phyloP scores from a whole-genome alignment of 306 rosid genomes.

The Quercus aquifolioides region DNA sequence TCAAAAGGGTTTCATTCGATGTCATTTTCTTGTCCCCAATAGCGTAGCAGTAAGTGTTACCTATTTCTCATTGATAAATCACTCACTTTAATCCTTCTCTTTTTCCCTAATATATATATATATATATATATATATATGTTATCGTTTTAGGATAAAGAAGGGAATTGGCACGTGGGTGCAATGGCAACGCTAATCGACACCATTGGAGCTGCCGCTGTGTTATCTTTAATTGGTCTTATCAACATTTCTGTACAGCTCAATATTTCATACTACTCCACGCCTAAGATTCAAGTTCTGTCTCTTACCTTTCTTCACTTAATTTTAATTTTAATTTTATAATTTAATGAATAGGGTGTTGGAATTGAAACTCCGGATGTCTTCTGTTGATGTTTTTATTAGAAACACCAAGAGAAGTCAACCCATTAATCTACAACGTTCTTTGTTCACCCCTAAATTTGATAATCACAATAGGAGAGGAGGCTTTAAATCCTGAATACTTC shows the following conservation, averaged over 20 bases:
- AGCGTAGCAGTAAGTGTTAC: conserved; percentile 7
- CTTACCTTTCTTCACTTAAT: background rate
- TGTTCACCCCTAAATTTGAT: too few species aligned
- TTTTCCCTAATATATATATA: too few species aligned
- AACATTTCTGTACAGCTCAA: conserved; percentile 26
- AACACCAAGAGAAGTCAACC: too few species aligned
- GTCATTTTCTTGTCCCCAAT: conserved; percentile 14
- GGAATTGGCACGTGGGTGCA: conserved; percentile 49
- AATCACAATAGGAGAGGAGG: too few species aligned
- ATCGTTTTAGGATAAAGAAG: conserved; percentile 32
- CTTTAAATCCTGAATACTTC: too few species aligned
- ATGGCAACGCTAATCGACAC: conserved; percentile 41
- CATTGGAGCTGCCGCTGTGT: background rate
- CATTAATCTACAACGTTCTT: too few species aligned
- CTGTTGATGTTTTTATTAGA: too few species aligned
- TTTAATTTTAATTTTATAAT: background rate
- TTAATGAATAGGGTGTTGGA: background rate
- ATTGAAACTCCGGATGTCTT: too few species aligned
- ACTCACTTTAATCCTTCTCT: background rate
- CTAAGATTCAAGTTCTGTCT: conserved; percentile 30
- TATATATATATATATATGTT: too few species aligned
- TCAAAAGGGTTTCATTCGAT: conserved; percentile 15
- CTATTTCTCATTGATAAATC: background rate
- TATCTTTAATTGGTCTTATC: background rate
- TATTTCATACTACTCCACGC: conserved; percentile 30